Conservation (phyloP, 1,284 basidiomycete genomes). For the Pyrrhoderma lamaoense region DNA sequence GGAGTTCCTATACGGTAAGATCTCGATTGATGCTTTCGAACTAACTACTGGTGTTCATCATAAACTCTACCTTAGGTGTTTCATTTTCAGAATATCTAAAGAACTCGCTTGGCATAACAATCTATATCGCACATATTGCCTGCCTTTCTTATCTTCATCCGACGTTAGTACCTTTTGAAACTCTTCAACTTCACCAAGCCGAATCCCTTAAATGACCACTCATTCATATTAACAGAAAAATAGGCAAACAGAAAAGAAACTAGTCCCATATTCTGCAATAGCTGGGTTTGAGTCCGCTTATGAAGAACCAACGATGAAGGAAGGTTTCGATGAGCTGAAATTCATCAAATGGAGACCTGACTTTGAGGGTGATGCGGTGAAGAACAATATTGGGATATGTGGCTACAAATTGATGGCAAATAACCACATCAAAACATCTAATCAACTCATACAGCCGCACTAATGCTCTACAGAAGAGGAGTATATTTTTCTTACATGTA, state of each 20-base stretch:
- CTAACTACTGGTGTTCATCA: background rate
- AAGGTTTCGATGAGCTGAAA: constrained; percentile 74
- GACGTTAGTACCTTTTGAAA: no score
- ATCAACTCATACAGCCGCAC: no score
- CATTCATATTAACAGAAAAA: no score
- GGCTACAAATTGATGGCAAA: constrained; percentile 33
- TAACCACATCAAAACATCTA: background rate
- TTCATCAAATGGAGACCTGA: constrained; percentile 59
- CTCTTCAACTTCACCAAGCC: background rate
- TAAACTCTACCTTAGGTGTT: constrained; percentile 48
- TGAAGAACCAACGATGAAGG: constrained; percentile 56
- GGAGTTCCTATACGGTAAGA: constrained; percentile 51
- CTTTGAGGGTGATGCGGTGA: constrained; percentile 72
- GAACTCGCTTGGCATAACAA: constrained; percentile 90
- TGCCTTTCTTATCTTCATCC: constrained; percentile 6
- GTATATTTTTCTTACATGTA: no score
- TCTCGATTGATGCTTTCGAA: background rate
- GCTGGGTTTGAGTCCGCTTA: constrained; percentile 51
- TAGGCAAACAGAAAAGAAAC: constrained; percentile 39
- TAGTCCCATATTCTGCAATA: constrained; percentile 64
- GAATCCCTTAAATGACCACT: no score
- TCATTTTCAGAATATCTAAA: constrained; percentile 62
- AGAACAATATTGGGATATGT: constrained; percentile 66
- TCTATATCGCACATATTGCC: constrained; percentile 63
- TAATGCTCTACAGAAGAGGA: no score